Conservation (phyloP, 2,329 filamentous ascomycete genomes). For the Exserohilum turcica region DNA sequence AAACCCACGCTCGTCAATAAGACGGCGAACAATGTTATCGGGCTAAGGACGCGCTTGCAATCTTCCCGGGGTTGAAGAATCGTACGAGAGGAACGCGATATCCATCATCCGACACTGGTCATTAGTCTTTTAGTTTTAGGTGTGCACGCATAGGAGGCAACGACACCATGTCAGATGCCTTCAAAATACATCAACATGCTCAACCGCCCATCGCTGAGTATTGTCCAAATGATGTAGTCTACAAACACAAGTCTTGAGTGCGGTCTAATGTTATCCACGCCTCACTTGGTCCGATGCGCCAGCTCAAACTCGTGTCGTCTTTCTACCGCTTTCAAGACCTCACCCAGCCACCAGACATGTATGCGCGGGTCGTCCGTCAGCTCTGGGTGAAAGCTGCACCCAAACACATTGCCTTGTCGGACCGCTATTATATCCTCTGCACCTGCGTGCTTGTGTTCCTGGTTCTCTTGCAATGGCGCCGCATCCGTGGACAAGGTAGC, state of each 20-base stretch:
- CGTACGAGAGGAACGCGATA: slow-evolving; percentile 27
- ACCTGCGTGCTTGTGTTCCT: slow-evolving; percentile 53
- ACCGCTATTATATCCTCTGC: slow-evolving; percentile 81
- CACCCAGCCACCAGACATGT: slow-evolving; percentile 88
- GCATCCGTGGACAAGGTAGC: slow-evolving; percentile 60
- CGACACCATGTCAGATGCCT: slow-evolving; percentile 5
- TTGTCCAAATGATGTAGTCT: background rate
- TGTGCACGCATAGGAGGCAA: background rate
- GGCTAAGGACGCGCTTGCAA: background rate
- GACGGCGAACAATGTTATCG: background rate
- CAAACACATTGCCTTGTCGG: slow-evolving; percentile 87
- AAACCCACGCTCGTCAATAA: background rate
- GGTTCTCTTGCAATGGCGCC: slow-evolving; percentile 53
- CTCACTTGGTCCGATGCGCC: slow-evolving; percentile 30
- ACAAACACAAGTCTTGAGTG: background rate
- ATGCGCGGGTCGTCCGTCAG: slow-evolving; percentile 86
- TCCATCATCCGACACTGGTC: slow-evolving; percentile 8
- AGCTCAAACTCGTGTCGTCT: slow-evolving; percentile 41
- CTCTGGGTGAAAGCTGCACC: slow-evolving; percentile 95
- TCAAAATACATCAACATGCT: slow-evolving; percentile 6
- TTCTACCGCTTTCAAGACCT: slow-evolving; percentile 58
- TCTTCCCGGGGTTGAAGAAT: background rate
- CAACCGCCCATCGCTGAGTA: slow-evolving; percentile 15
- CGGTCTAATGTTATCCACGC: background rate
- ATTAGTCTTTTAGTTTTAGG: slow-evolving; percentile 2